Evolutionary conservation across 75 land plant genomes (phyloP), one percentile per base, ranked within the genome.

Genomic region (Pinus taeda): DNA sequence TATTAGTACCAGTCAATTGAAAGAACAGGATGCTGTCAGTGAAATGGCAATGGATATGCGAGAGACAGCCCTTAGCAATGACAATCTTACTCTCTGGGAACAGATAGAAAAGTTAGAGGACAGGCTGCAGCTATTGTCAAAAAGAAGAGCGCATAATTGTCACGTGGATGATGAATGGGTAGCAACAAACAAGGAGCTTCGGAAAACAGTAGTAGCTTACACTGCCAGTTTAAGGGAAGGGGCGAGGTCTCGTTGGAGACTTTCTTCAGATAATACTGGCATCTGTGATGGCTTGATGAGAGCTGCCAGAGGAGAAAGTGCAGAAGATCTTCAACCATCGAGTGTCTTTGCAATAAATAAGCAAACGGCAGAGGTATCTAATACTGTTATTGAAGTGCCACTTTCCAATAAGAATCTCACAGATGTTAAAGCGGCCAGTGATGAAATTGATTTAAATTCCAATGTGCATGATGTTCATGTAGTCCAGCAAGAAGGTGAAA

Each of bases 31-130:
- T 69, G 12, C 72, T n/a, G 22, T 42, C 53, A 21, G 42, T 20
- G 49, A 69, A 69, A 69, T n/a, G 36, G 72, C 53, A 69, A 42
- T 69, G 49, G 42, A 42, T 69, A n/a, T 37, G 20, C 72, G 81
- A 87, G 57, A 85, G 82, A 57, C 65, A 79, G 83, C 76, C 88
- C 30, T 79, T 78, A 55, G 86, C 83, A 29, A 83, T 84, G 60
- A 84, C 77, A 69, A 21, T 57, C 88, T 80, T 39, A 79, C 59
- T 37, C 64, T 59, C n/a, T 53, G 72, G 59, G 80, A 79, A 6
- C 79, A 79, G 4, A 64, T 87, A 59, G 82, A 83, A 71, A 80
- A 87, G 62, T 79, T 90, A 55, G 89, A 87, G 60, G 26, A 71
- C 37, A 63, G 85, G 57, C 85, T 90, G 26, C 64, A 22, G 20